Evolutionary conservation across 345 rosid species (phyloP).

Genomic region (Erodium maritimum): DNA sequence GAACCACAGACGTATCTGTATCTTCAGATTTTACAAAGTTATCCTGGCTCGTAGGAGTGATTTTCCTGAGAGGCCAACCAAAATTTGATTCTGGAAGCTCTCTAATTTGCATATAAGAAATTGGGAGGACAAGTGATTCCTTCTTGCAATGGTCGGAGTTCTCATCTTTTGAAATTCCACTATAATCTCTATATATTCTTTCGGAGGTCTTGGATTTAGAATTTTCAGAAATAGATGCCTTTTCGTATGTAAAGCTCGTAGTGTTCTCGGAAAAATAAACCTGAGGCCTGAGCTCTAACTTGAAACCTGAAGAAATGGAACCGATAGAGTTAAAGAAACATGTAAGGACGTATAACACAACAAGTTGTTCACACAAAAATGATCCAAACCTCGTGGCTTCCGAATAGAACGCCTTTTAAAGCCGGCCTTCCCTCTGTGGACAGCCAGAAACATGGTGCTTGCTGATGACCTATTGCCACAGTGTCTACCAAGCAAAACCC

Average conservation of each 20-base stretch:
- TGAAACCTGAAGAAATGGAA: constrained; percentile 13
- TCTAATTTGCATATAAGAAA: constrained; percentile 17
- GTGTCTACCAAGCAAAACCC: constrained; percentile 6
- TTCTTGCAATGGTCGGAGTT: not conserved
- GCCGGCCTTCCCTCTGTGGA: constrained; percentile 10
- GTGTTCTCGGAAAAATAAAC: not conserved
- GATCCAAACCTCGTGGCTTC: constrained; percentile 15
- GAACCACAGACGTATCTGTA: constrained; percentile 42
- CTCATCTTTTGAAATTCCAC: constrained; percentile 1
- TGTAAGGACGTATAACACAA: not conserved
- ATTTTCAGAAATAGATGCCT: constrained; percentile 3
- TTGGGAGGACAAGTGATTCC: constrained; percentile 10
- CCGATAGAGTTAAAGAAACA: not conserved
- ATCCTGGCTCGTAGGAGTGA: not conserved
- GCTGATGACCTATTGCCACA: constrained; percentile 2
- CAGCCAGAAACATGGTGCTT: constrained; percentile 6
- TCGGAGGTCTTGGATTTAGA: constrained; percentile 2
- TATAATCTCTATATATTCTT: constrained; percentile 7
- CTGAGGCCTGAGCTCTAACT: constrained; percentile 6
- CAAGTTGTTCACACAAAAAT: not conserved
- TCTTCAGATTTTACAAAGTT: constrained; percentile 5
- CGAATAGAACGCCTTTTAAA: constrained; percentile 8
- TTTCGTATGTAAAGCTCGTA: constrained; percentile 7
- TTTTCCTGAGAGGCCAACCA: constrained; percentile 34
- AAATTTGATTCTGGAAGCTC: constrained; percentile 22